Percentiles rank a stretch among this genome's conserved stretches.
phyloP scores from a whole-genome alignment of 768 basidiomycete genomes.

The Omphalotus guepiniiformis region DNA sequence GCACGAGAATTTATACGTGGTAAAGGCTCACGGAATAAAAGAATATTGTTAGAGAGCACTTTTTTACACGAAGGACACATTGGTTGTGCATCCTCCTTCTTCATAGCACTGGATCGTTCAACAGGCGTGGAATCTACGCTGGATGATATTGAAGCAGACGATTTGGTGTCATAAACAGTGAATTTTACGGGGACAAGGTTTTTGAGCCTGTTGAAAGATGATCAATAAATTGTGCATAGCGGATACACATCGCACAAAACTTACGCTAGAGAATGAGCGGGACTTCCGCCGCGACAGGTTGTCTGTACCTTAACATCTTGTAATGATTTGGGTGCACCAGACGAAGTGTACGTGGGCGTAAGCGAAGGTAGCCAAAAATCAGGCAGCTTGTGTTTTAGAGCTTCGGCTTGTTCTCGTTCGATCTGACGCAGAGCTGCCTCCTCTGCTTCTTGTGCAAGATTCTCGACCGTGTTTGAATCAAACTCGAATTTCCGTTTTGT shows the following conservation, averaged over 20 bases:
- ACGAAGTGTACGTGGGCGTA: constrained; percentile 74
- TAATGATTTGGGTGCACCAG: constrained; percentile 58
- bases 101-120: constrained; percentile 30
- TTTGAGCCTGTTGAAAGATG: constrained; percentile 57
- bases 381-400: constrained; percentile 83
- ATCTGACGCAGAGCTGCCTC: constrained; percentile 81
- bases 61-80: constrained; percentile 91
- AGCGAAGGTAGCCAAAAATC: constrained; percentile 97
- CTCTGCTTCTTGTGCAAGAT: constrained; percentile 76
- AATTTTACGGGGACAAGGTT: constrained; percentile 80
- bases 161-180: constrained; percentile 41
- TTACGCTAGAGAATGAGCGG: constrained; percentile 74
- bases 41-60: constrained; percentile 70
- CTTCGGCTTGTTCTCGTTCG: constrained; percentile 81
- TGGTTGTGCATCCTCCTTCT: constrained; percentile 55
- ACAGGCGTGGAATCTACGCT: constrained; percentile 31
- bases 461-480: constrained; percentile 66
- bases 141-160: constrained; percentile 32
- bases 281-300: constrained; percentile 78
- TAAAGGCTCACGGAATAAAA: constrained; percentile 57
- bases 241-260: constrained; percentile 26
- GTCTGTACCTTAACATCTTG: constrained; percentile 85
- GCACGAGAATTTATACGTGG: background rate
- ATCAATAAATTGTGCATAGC: constrained; percentile 4
- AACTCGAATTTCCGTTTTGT: constrained; percentile 87